Percentiles rank a stretch among this genome's conserved stretches.
phyloP scores from a whole-genome alignment of 345 rosid genomes.

The Fremontodendron californicum region DNA sequence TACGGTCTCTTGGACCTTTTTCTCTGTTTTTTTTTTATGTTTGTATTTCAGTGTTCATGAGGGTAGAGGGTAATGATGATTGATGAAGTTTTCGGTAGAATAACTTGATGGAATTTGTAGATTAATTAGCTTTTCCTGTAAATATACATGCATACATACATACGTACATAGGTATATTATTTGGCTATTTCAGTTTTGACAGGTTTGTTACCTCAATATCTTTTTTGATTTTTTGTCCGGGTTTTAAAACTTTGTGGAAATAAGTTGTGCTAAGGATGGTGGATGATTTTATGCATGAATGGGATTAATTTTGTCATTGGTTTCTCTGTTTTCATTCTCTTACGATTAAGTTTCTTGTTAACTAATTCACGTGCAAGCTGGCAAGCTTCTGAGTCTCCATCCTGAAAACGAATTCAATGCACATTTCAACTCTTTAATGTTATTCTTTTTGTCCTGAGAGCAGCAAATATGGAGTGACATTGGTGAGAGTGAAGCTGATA shows the following conservation, averaged over 20 bases:
- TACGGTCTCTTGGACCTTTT: background rate
- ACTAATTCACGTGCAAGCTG: background rate
- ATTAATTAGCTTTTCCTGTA: background rate
- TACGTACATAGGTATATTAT: background rate
- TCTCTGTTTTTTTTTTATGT: slow-evolving; percentile 3
- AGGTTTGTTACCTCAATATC: background rate
- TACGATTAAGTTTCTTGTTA: background rate
- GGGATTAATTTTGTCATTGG: background rate
- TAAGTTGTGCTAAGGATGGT: background rate
- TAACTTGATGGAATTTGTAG: background rate
- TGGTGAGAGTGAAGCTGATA: slow-evolving; percentile 84
- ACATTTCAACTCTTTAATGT: background rate
- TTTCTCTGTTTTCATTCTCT: background rate
- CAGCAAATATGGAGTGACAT: slow-evolving; percentile 99
- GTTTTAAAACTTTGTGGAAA: background rate
- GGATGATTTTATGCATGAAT: background rate
- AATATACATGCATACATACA: background rate
- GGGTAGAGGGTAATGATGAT: background rate
- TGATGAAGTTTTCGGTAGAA: background rate
- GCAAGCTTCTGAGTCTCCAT: background rate
- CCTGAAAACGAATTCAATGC: slow-evolving; percentile 6
- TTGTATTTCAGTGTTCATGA: background rate
- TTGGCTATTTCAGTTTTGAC: background rate
- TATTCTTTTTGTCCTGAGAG: slow-evolving; percentile 19
- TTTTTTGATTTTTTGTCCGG: background rate